Evolutionary conservation across 1,284 basidiomycete species (phyloP).

Genomic region (Fomitopsis betulina): DNA sequence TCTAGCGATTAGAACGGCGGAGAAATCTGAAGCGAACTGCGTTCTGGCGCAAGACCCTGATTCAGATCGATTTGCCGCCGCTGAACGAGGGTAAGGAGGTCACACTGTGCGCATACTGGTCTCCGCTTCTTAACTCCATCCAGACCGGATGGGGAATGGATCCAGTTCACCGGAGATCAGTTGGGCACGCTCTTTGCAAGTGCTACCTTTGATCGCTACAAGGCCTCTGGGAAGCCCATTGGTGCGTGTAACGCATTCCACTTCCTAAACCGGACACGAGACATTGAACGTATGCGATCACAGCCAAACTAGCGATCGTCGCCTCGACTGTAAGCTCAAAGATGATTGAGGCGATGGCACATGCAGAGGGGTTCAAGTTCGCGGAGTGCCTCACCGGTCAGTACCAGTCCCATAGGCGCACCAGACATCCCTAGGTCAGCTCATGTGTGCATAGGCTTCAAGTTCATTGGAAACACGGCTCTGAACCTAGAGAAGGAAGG

Average conservation of each 20-base stretch:
- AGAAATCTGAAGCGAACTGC: slow-evolving; percentile 45
- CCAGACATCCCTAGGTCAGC: background rate
- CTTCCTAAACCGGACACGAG: no score
- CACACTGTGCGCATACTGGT: background rate
- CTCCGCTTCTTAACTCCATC: background rate
- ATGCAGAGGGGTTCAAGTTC: slow-evolving; percentile 74
- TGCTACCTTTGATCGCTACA: slow-evolving; percentile 55
- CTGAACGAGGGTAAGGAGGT: slow-evolving; percentile 55
- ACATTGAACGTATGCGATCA: background rate
- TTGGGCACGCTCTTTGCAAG: slow-evolving; percentile 74
- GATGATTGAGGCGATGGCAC: slow-evolving; percentile 76
- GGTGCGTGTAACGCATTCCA: slow-evolving; percentile 26
- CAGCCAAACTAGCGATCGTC: slow-evolving; percentile 73
- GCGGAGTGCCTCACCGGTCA: slow-evolving; percentile 78
- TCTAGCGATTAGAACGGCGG: slow-evolving; percentile 60
- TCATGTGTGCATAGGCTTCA: slow-evolving; percentile 53
- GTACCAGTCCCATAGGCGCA: slow-evolving; percentile 6
- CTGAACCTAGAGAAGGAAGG: slow-evolving; percentile 59
- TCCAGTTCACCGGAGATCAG: slow-evolving; percentile 80
- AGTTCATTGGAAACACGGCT: slow-evolving; percentile 81
- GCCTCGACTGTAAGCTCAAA: slow-evolving; percentile 87
- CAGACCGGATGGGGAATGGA: slow-evolving; percentile 58
- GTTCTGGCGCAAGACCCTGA: slow-evolving; percentile 86
- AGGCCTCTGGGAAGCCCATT: slow-evolving; percentile 53
- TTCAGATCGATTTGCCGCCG: slow-evolving; percentile 80